A percentile compares a stretch with the other conserved stretches of the same genome.
These are phyloP conservation scores for Clathrus columnatus DNA, from an alignment of 768 basidiomycete species.

Conservation along the genomic window DNA sequence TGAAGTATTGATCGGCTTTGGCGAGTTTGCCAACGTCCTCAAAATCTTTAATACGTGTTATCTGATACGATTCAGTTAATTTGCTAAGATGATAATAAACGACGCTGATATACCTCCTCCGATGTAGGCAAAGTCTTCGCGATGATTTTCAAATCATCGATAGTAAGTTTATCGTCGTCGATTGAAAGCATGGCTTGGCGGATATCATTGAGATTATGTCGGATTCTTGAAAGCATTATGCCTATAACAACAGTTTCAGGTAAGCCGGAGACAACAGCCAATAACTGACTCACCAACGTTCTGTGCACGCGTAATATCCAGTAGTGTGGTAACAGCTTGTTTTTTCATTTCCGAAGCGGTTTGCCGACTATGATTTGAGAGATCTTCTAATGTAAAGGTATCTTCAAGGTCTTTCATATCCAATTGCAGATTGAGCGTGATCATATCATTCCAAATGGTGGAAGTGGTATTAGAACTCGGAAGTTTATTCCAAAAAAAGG, in stretches of 20 bases:
- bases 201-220: slow-evolving; percentile 54
- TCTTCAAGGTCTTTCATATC: slow-evolving; percentile 65
- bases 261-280: background rate
- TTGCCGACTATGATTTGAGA: slow-evolving; percentile 32
- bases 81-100: background rate
- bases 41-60: slow-evolving; percentile 57
- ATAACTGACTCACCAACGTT: slow-evolving; percentile 53
- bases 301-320: slow-evolving; percentile 77
- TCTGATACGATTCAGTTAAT: slow-evolving; percentile 27
- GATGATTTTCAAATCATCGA: slow-evolving; percentile 73
- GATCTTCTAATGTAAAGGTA: slow-evolving; percentile 56
- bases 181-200: slow-evolving; percentile 62
- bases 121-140: slow-evolving; percentile 67
- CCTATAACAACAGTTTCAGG: slow-evolving; percentile 41
- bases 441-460: slow-evolving; percentile 67
- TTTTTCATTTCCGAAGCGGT: slow-evolving; percentile 36
- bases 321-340: slow-evolving; percentile 56
- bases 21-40: slow-evolving; percentile 66
- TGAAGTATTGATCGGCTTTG: slow-evolving; percentile 78
- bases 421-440: slow-evolving; percentile 30
- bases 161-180: slow-evolving; percentile 55
- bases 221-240: slow-evolving; percentile 78
- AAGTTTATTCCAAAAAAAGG: slow-evolving; percentile 90
- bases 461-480: slow-evolving; percentile 29
- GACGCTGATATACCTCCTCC: slow-evolving; percentile 53